Base-by-base conservation (phyloP, 371 early-diverging fungal species). In the Apophysomyces variabilis region DNA sequence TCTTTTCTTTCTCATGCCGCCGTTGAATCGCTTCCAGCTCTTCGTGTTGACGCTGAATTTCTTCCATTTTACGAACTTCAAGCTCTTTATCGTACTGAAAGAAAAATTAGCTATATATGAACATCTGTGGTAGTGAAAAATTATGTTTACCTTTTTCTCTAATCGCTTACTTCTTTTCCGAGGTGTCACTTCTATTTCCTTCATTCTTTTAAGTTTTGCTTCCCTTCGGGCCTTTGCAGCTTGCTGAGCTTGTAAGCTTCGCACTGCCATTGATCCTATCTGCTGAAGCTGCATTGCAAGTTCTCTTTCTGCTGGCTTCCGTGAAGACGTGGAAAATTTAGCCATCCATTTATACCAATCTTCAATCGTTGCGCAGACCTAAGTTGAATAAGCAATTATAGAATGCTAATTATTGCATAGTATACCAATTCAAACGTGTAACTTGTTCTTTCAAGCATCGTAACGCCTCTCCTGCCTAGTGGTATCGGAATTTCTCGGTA, bases 401-500 rank as follows among this genome's bases (percentile, higher is more conserved):
- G 11, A 1, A 13, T 41, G 1, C 16, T 50, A 8, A 21, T 50
- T 9, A 11, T 16, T 50, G 3, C 8, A 50, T 50, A 21, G 8
- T 38, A 38, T 63, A 63, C 64, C 56, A 63, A 21, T 54, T 63
- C 57, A 56, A 63, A 63, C 36, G 64, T 63, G 35, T 63, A 63
- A n/a, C 57, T 56, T 16, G 58, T 38, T 35, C 38, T 36, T 14
- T 58, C 14, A 16, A 58, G 37, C 58, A 58, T 58, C 14, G 5
- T 38, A 16, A 11, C 32, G 7, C 43, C 56, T 18, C 38, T 39
- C 13, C 32, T 35, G 6, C 56, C 43, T 18, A 38, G 8, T n/a
- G 64, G 38, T 13, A 47, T 35, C 11, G 54, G 64, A 8, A 63
- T 38, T 26, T 63, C 64, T 37, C 64, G 35, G 56, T 63, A 63